These are phyloP conservation scores for Daedalea quercina DNA, from an alignment of 768 basidiomycete species.

Conservation along the genomic window DNA sequence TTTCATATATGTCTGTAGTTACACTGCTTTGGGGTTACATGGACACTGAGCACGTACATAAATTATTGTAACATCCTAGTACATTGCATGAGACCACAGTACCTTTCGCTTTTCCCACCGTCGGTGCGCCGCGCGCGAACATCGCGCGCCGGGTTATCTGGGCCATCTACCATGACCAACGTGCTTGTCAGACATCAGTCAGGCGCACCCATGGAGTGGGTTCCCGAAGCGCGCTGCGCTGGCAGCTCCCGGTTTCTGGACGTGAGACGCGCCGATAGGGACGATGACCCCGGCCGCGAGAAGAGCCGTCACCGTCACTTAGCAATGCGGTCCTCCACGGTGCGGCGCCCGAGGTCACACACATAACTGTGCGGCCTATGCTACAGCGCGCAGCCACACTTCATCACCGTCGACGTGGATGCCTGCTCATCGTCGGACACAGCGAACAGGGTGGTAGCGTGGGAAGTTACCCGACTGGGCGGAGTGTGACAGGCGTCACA, in stretches of 20 bases:
- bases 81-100: not conserved
- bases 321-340: not conserved
- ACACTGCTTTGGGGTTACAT: not conserved
- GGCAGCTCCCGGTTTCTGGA: not conserved
- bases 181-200: not conserved
- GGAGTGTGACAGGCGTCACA: slow-evolving; percentile 7
- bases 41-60: slow-evolving; percentile 2
- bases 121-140: not conserved
- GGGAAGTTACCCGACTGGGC: not conserved
- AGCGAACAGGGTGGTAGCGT: not conserved
- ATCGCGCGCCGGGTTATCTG: not conserved
- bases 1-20: not conserved
- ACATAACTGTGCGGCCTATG: not conserved
- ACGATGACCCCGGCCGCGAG: not conserved
- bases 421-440: not conserved
- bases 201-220: not conserved
- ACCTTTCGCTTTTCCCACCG: not conserved
- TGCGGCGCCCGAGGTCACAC: too few relatives aligned
- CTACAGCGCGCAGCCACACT: too few relatives aligned
- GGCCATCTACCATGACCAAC: not conserved
- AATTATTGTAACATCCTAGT: slow-evolving; percentile 4
- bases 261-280: not conserved
- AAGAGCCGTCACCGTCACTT: not conserved
- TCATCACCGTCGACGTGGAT: not conserved
- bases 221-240: slow-evolving; percentile 2